Evolutionary conservation across 148 eudicot genomes (phyloP), one percentile per base, ranked within the genome.

Genomic region (Rhododendron mucronatum): DNA sequence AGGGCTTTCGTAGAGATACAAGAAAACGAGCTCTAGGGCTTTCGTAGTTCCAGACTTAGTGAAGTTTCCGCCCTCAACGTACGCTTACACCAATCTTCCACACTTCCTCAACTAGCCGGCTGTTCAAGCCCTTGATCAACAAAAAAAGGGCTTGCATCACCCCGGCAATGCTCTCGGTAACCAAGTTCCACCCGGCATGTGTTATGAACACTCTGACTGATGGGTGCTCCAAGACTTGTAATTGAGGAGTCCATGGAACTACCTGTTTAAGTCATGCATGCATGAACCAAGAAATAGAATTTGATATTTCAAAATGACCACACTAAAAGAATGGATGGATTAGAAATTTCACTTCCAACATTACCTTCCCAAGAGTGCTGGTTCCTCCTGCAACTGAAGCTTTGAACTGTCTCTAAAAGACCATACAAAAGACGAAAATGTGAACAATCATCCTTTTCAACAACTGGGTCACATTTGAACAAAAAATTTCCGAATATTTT

Each of bases 161-260:
- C 93, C 84, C 82, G 39, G 86, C 89, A 30, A 95, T 90, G 69
- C 96, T 90, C 88, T 95, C 98, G 80, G 91, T 47, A 0, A 91
- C 50, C 41, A 96, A 95, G 81, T 94, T 94, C 98, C 98, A 95
- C 5, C 97, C 97, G 61, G 94, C 90, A 30, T 95, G 97, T 0
- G 96, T 95, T 51, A 95, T 86, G 82, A 94, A 93, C 48, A 88
- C 95, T 14, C 96, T 92, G 3, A 92, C 81, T 0, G 92, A 85
- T 15, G 87, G 51, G 80, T 92, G 95, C 2, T 73, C 86, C 69
- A 95, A 79, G 7, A 95, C 84, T 28, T 92, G 86, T 83, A 86
- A 33, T 71, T 94, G 98, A 11, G 98, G 97, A 1, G 96, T 92
- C 98, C 98, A 95, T 6, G 93, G 79, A 1, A 95, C 93, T 18